phyloP scores from a whole-genome alignment of 2,329 filamentous ascomycete species.

The Sporothrix pallida region DNA sequence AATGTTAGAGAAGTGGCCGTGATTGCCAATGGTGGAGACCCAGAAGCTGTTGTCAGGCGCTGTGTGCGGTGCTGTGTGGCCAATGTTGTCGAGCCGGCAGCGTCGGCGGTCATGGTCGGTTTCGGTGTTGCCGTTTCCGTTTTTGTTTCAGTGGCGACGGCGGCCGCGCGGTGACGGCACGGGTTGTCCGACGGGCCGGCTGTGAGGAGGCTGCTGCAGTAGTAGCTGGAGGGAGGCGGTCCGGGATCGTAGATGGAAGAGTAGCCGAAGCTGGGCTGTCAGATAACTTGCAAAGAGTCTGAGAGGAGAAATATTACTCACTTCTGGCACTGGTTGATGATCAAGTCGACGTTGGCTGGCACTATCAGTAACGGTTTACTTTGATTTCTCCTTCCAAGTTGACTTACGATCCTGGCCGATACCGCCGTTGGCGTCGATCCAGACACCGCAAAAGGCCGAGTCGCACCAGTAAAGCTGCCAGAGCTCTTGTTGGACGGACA shows the following conservation, averaged over 20 bases:
- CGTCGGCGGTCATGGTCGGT: neutral
- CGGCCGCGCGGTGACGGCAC: neutral
- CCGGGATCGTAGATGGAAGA: constrained; percentile 46
- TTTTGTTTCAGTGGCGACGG: neutral
- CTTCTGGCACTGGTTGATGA: constrained; percentile 60
- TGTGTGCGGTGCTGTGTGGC: neutral
- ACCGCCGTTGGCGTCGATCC: constrained; percentile 41
- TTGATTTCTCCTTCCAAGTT: neutral
- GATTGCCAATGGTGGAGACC: neutral
- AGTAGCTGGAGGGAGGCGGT: constrained; percentile 43
- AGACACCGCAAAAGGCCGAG: constrained; percentile 56
- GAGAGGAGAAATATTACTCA: constrained; percentile 43
- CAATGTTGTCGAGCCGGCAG: neutral
- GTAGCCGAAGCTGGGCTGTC: constrained; percentile 42
- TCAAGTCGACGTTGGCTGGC: constrained; percentile 57
- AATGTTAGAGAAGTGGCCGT: neutral
- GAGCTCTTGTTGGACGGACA: constrained; percentile 44
- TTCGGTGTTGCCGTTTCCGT: neutral
- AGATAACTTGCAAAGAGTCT: neutral
- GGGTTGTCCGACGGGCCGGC: constrained; percentile 28
- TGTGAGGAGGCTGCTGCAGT: constrained; percentile 39
- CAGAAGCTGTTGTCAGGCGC: neutral
- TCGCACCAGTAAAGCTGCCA: constrained; percentile 60
- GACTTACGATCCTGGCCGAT: constrained; percentile 54
- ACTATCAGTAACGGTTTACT: neutral